Base-by-base conservation (phyloP, 805 yeast species). In the Starmerella gropengiesseri region DNA sequence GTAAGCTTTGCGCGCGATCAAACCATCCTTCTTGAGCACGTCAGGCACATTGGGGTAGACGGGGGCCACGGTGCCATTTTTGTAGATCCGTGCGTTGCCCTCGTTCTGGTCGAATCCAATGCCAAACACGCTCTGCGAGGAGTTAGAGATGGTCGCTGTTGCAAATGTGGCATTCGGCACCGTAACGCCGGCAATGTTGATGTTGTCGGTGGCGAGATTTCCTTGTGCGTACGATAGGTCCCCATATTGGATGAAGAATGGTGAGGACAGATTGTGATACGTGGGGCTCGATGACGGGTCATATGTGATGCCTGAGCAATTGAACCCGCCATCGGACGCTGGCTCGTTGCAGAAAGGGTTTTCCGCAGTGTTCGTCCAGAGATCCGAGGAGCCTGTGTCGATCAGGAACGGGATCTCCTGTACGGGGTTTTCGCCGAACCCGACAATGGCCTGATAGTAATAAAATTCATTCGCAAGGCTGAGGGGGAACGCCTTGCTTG, bases 311-410 rank as follows among this genome's bases (percentile, higher is more conserved):
- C 33, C 41, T 0, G 69, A 57, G 19, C 53, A 50, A 31, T 38
- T 38, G 35, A 11, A 29, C n/a, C n/a, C n/a, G 7, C 20, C 25
- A 7, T n/a, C 37, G 17, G 18, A 13, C 14, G 32, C n/a, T 13
- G 14, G 19, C 7, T 23, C 13, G 21, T 26, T 7, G 27, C 49
- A 48, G 31, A 31, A 43, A 23, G 52, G 52, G 35, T 45, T 54
- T n/a, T 26, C 18, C 12, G 29, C n/a, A 8, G 38, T 31, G 35
- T 45, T 47, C 14, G 77, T 68, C 82, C 82, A 78, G 30, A 78
- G 55, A 55, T 79, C 86, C 1, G 79, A 68, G 0, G 84, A 77
- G 3, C 86, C 86, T 1, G 86, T 79, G 54, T 80, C 89, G 13
- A 80, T 55, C 31, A 75, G 55, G 5, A 77, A 75, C 3, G 62